Evolutionary conservation across 805 yeast species (phyloP).

Genomic region (Aciculoconidium aculeatum): DNA sequence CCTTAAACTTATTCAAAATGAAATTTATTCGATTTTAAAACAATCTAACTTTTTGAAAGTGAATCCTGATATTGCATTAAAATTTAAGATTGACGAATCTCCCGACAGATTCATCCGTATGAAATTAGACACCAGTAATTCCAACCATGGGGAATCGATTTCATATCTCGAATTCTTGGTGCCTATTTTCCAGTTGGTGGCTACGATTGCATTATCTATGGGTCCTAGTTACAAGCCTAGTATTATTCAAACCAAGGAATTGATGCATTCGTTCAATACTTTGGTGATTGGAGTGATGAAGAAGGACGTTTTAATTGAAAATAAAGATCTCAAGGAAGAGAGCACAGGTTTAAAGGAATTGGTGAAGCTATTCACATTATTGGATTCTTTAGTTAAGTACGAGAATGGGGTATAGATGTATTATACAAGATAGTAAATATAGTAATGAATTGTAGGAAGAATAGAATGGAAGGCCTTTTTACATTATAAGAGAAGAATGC

Average conservation of each 20-base stretch:
- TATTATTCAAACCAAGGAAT: constrained; percentile 43
- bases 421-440: background rate
- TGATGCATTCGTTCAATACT: constrained; percentile 48
- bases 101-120: constrained; percentile 31
- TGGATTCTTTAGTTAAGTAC: constrained; percentile 38
- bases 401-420: constrained; percentile 4
- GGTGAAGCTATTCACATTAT: constrained; percentile 48
- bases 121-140: constrained; percentile 45
- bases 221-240: constrained; percentile 70
- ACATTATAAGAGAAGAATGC: too few relatives aligned
- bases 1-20: constrained; percentile 65
- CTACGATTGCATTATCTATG: constrained; percentile 63
- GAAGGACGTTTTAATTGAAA: constrained; percentile 42
- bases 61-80: constrained; percentile 79
- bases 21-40: constrained; percentile 57
- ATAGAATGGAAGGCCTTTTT: background rate
- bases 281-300: constrained; percentile 59
- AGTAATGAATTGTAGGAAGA: background rate
- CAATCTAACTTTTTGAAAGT: constrained; percentile 51
- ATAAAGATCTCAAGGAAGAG: constrained; percentile 17
- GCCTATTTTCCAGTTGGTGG: constrained; percentile 68
- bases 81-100: constrained; percentile 35
- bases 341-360: constrained; percentile 42
- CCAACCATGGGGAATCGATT: constrained; percentile 19
- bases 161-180: constrained; percentile 64